Evolutionary conservation across 192 early-diverging fungal genomes (phyloP).

Genomic region (Rhizoclosmatium sp.): DNA sequence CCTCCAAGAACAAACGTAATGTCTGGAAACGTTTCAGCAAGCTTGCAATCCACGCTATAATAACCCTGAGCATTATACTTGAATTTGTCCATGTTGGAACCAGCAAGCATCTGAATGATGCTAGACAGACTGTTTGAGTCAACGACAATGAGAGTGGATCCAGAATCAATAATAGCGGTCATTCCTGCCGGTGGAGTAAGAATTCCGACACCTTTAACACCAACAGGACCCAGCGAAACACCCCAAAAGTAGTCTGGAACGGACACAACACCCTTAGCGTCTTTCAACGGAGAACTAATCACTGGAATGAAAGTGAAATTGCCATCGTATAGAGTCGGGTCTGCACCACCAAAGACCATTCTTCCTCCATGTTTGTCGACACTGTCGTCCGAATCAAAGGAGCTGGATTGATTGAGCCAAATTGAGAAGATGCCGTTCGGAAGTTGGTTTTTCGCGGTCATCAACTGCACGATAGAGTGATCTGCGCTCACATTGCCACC

Average conservation of each 20-base stretch:
- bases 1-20: background rate
- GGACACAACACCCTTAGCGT: background rate
- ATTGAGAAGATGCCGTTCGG: slow-evolving; percentile 6
- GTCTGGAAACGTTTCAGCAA: background rate
- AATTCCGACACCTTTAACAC: background rate
- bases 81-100: background rate
- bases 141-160: background rate
- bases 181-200: background rate
- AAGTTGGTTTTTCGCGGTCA: background rate
- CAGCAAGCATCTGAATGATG: background rate
- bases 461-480: background rate
- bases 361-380: slow-evolving; percentile 4
- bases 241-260: slow-evolving; percentile 11
- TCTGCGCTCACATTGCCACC: background rate
- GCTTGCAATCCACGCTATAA: slow-evolving; percentile 4
- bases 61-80: background rate
- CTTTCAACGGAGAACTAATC: background rate
- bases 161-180: background rate
- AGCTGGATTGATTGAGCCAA: slow-evolving; percentile 29
- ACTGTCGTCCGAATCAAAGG: background rate
- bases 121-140: background rate
- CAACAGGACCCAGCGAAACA: background rate
- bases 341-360: slow-evolving; percentile 17
- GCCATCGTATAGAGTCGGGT: slow-evolving; percentile 20
- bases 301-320: slow-evolving; percentile 37